Percentiles rank a stretch among this genome's conserved stretches.
Conservation (phyloP, 2,329 filamentous ascomycete species). For the Curvularia verruculosa region DNA sequence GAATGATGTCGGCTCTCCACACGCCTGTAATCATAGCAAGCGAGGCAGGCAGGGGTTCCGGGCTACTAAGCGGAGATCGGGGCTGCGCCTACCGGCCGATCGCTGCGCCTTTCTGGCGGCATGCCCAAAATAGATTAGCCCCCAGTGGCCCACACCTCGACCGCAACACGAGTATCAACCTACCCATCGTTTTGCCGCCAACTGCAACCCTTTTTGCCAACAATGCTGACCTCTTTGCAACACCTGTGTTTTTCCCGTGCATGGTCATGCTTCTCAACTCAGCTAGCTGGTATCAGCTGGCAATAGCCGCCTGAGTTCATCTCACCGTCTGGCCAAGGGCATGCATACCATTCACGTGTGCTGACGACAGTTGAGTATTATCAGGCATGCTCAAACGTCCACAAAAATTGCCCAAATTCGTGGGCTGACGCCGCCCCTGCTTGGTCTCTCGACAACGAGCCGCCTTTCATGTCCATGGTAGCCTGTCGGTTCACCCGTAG, state of each 20-base stretch:
- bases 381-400: not conserved
- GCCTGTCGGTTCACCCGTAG: not conserved
- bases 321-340: not conserved
- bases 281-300: not conserved
- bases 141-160: slow-evolving; percentile 14
- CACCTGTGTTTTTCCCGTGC: not conserved
- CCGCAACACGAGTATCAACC: slow-evolving; percentile 25
- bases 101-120: slow-evolving; percentile 10
- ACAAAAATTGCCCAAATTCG: not conserved
- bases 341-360: slow-evolving; percentile 4
- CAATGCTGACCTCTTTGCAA: slow-evolving; percentile 5
- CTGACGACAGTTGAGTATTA: slow-evolving; percentile 1
- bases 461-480: not conserved
- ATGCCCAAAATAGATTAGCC: slow-evolving; percentile 29
- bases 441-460: not conserved
- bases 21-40: slow-evolving; percentile 12
- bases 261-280: slow-evolving; percentile 2
- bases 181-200: slow-evolving; percentile 14
- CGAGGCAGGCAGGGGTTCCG: slow-evolving; percentile 5
- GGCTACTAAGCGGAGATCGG: slow-evolving; percentile 9
- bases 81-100: slow-evolving; percentile 6
- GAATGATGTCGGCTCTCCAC: slow-evolving; percentile 37
- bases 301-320: not conserved
- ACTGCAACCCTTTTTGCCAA: slow-evolving; percentile 10
- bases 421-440: not conserved